phyloP scores from a whole-genome alignment of 2,329 filamentous ascomycete species.

The Monilinia aucupariae region DNA sequence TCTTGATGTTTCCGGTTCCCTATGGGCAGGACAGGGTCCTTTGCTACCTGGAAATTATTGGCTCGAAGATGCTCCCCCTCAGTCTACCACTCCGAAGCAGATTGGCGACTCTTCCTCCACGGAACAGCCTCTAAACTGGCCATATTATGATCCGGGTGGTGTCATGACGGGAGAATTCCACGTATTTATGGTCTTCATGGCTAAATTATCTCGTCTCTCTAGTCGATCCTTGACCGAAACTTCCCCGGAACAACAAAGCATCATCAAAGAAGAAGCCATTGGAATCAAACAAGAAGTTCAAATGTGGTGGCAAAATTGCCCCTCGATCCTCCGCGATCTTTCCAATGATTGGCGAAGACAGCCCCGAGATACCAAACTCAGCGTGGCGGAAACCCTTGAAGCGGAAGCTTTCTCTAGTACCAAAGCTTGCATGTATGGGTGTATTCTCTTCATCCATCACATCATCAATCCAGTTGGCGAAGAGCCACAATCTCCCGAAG shows the following conservation, averaged over 20 bases:
- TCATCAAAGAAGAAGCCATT: slow-evolving; percentile 21
- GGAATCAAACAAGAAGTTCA: slow-evolving; percentile 25
- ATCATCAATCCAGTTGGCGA: slow-evolving; percentile 29
- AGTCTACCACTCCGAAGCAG: not conserved
- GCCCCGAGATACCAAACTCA: slow-evolving; percentile 28
- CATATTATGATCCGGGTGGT: slow-evolving; percentile 31
- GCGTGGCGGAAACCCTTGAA: slow-evolving; percentile 31
- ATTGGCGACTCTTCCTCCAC: slow-evolving; percentile 1
- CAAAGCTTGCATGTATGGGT: slow-evolving; percentile 30
- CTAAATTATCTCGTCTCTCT: slow-evolving; percentile 29
- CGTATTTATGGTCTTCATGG: slow-evolving; percentile 32
- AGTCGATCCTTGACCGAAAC: slow-evolving; percentile 27
- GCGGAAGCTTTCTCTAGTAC: slow-evolving; percentile 33
- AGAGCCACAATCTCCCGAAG: slow-evolving; percentile 24
- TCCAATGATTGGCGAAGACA: slow-evolving; percentile 30
- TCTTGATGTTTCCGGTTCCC: slow-evolving; percentile 32
- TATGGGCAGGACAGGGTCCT: slow-evolving; percentile 29
- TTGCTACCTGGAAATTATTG: slow-evolving; percentile 33
- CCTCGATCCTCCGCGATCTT: slow-evolving; percentile 28
- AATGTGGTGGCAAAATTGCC: slow-evolving; percentile 30
- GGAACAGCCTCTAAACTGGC: slow-evolving; percentile 23
- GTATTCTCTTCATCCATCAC: slow-evolving; percentile 32
- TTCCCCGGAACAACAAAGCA: slow-evolving; percentile 19
- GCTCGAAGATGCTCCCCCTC: slow-evolving; percentile 24
- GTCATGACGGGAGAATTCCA: slow-evolving; percentile 31